Conservation (phyloP, 805 yeast species). For the Kluyveromyces dobzhanskii region DNA sequence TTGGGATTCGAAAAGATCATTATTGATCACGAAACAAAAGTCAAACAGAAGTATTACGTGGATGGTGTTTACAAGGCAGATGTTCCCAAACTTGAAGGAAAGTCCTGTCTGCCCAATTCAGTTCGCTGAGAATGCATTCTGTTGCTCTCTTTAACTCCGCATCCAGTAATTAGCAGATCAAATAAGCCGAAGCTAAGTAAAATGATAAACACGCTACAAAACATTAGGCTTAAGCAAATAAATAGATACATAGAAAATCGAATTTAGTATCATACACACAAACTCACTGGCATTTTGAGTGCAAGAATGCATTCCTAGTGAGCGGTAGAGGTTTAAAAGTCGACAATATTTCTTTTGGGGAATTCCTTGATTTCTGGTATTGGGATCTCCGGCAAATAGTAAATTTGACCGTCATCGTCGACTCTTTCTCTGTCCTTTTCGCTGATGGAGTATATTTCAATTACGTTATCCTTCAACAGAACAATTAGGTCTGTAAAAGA, state of each 20-base stretch:
- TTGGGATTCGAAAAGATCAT: slow-evolving; percentile 69
- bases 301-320: too few species aligned
- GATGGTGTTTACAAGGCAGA: slow-evolving; percentile 22
- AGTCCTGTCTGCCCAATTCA: neutral
- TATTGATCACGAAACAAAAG: slow-evolving; percentile 27
- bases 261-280: too few species aligned
- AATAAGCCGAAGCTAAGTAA: too few species aligned
- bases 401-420: slow-evolving; percentile 82
- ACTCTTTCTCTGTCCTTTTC: slow-evolving; percentile 83
- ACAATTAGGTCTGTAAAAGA: slow-evolving; percentile 49
- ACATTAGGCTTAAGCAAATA: too few species aligned
- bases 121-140: too few species aligned
- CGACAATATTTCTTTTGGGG: slow-evolving; percentile 48
- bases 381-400: slow-evolving; percentile 68
- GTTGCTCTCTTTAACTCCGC: too few species aligned
- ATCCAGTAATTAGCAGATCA: too few species aligned
- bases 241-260: too few species aligned
- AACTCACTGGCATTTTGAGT: too few species aligned
- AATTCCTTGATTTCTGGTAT: slow-evolving; percentile 58
- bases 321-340: slow-evolving; percentile 34
- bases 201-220: too few species aligned
- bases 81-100: slow-evolving; percentile 6
- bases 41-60: slow-evolving; percentile 28
- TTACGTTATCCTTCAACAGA: slow-evolving; percentile 50
- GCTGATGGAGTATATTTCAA: slow-evolving; percentile 71